Base-by-base conservation (phyloP, 768 basidiomycete species). In the Phlegmacium glaucopus region DNA sequence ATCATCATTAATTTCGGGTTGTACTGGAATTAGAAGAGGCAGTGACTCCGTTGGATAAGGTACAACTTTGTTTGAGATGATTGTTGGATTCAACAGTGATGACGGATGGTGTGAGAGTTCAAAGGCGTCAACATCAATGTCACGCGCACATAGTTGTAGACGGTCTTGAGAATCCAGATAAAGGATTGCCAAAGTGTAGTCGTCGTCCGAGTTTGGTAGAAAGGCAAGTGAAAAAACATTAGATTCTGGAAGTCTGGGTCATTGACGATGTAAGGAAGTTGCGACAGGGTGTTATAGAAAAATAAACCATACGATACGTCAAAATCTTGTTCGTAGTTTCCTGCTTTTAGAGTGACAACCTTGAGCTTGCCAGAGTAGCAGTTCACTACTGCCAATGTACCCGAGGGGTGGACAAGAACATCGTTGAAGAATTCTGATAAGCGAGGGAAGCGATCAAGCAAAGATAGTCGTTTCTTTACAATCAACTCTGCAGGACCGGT, bases 331-430 rank as follows among this genome's bases (percentile, higher is more conserved):
- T 70, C 67, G 30, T 78, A 75, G 36, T 68, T 65, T 13, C 85
- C 85, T 12, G 75, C 72, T 43, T 79, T 70, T 16, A 92, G 61
- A 10, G 61, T 60, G 15, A 92, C 63, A 15, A 87, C 68, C 57
- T 80, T 88, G 37, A 93, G 72, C 56, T 80, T 88, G 34, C 86
- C 85, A 0, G 72, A 69, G 57, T 89, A 90, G 51, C 82, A 79
- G 63, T 79, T 82, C 17, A 77, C 79, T 15, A 87, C 66, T 3
- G 79, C 85, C 10, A 85, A 45, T 15, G 70, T 66, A 12, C 86
- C 85, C 5, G 75, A 74, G 1, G 81, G 78, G 55, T 87, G 75
- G n/a, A 90, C 72, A 17, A 87, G 58, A 13, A 88, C 67, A 52
- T 85, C 78, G 30, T 79, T 85, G 59, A 80, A 82, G 65, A 83